Base-by-base conservation (phyloP, 208 protist species). In the Leishmania guyanensis region DNA sequence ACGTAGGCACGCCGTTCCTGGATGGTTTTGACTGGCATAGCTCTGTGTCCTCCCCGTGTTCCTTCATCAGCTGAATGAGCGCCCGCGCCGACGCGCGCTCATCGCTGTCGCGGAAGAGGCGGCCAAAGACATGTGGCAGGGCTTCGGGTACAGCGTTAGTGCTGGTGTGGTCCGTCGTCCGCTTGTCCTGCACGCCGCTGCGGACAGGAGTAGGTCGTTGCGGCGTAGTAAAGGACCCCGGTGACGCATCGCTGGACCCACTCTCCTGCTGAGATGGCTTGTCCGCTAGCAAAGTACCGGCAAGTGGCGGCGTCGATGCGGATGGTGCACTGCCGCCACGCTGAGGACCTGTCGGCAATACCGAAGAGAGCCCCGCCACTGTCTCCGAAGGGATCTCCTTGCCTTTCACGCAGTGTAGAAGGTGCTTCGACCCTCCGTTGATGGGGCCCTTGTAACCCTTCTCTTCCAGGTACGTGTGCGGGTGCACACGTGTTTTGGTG, bases 401-500 rank as follows among this genome's bases (percentile, higher is more conserved):
- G 22, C 56, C 33, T 22, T 79, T 77, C 84, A 91, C 83, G 75
- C 88, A 92, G 56, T 64, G 51, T 4, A 76, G 83, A 70, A 88
- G 88, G 26, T 83, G 85, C 73, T 84, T 84, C 4, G 86, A 77
- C 87, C 87, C 89, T 36, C 85, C 88, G 39, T 78, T 80, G 36
- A 91, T 81, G 22, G 89, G 87, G 17, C 84, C 88, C 43, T 85
- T 82, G 85, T 91, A 91, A 14, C 82, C 76, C 46, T 81, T 85
- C 66, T 86, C 83, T 74, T 90, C 86, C 39, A 88, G 73, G 74
- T 88, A 84, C 20, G 69, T 66, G 70, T 76, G 80, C 46, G 88
- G 88, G 39, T 86, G 80, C 43, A 74, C 65, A 50, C 81, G 73
- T 51, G 82, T 58, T 46, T 83, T 84, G 43, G 78, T 84, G 12